Evolutionary conservation across 495 filamentous ascomycete species (phyloP), one percentile per base, ranked within the genome.

Genomic region (Cercophora scortea): DNA sequence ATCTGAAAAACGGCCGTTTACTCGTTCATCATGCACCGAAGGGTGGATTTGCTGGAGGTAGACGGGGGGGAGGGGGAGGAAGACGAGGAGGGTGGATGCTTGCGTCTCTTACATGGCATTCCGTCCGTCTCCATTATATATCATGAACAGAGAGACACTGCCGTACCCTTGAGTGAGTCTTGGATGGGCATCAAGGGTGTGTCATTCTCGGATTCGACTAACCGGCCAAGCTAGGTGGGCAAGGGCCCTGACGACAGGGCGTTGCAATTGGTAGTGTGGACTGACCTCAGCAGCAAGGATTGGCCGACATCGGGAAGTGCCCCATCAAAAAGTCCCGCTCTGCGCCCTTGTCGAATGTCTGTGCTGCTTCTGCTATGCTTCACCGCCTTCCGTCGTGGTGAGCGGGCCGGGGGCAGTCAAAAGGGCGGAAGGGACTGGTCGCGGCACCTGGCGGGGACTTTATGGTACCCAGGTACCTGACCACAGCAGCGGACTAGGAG

Each of bases 51-150:
- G n/a, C n/a, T 25, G 25, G 25, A 25, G 25, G 25, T 5, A 25
- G 25, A 25, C 25, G 25, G 25, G 25, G 25, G 25, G 25, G 25
- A 5, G 25, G 25, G 5, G 25, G 25, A 25, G 25, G 5, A 25
- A 5, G 25, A 25, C 2, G 25, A 25, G 25, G 25, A 25, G 25
- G 25, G 25, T 25, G 25, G 25, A 25, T 25, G 25, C 25, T 2
- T 25, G 25, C 25, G 25, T 25, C 19, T 47, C 62, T 60, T 65
- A 65, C 62, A 61, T 50, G 46, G 33, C 16, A 52, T 43, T 18
- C 44, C 33, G 32, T 52, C 53, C 3, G 47, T 44, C 53, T 65
- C 62, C 60, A 62, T 65, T 50, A 51, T 58, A 50, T 56, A 56
- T 51, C 43, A 45, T 42, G 35, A 18, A 25, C 25, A 34, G 17